These are phyloP conservation scores for Clitopilus passeckerianus DNA, from an alignment of 768 basidiomycete species.

Conservation along the genomic window DNA sequence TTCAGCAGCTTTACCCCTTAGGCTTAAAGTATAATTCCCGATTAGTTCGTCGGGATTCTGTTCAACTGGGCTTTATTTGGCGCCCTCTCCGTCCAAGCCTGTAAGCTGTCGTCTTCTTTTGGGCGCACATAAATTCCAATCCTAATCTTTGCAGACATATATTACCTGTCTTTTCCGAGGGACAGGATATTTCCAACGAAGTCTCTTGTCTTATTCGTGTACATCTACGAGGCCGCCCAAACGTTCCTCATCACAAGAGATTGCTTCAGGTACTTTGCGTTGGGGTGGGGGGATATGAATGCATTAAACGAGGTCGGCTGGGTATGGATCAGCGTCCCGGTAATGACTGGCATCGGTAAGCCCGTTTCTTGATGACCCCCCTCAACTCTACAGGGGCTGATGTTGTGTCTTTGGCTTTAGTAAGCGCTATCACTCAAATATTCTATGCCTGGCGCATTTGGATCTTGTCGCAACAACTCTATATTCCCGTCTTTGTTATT, in stretches of 20 bases:
- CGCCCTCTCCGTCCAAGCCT: constrained; percentile 6
- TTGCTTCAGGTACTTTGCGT: neutral
- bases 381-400: neutral
- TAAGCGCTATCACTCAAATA: neutral
- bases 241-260: neutral
- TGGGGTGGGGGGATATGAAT: neutral
- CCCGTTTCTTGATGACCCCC: neutral
- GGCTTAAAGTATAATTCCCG: neutral
- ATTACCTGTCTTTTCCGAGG: neutral
- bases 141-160: neutral
- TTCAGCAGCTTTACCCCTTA: neutral
- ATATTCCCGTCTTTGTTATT: neutral
- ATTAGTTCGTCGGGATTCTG: constrained; percentile 8
- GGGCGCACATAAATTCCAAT: neutral
- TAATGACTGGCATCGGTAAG: neutral
- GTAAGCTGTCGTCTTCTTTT: neutral
- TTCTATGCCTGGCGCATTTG: neutral
- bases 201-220: neutral
- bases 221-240: neutral
- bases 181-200: neutral
- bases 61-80: constrained; percentile 10
- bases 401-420: neutral
- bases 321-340: neutral
- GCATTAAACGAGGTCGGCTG: neutral
- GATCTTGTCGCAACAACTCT: neutral